Conservation (phyloP, 768 basidiomycete genomes). For the Termitomyces sp. region DNA sequence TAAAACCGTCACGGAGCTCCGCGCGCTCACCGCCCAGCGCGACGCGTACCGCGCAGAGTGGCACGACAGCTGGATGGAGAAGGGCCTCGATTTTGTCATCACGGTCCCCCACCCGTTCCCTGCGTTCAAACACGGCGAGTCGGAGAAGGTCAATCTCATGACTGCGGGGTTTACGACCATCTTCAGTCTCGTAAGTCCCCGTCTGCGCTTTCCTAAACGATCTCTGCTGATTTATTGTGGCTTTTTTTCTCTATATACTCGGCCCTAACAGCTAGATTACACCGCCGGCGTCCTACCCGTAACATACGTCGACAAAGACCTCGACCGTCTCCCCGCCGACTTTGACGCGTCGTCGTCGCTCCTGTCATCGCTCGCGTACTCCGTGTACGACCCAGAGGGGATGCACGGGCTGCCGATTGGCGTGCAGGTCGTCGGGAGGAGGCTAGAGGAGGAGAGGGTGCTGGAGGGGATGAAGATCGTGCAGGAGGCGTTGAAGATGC, state of each 20-base stretch:
- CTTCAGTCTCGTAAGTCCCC: constrained; percentile 51
- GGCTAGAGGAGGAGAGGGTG: constrained; percentile 71
- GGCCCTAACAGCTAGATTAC: constrained; percentile 39
- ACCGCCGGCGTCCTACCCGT: constrained; percentile 57
- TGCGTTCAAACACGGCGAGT: constrained; percentile 48
- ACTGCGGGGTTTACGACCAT: constrained; percentile 61
- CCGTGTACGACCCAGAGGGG: constrained; percentile 50
- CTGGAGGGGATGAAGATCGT: constrained; percentile 62
- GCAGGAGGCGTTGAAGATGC: constrained; percentile 28
- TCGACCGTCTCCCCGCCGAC: constrained; percentile 27
- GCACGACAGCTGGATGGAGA: constrained; percentile 40
- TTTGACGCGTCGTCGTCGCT: constrained; percentile 25
- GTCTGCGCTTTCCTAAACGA: not conserved
- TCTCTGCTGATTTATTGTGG: constrained; percentile 6
- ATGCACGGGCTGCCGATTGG: constrained; percentile 69
- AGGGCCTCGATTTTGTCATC: constrained; percentile 56
- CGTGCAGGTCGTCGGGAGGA: constrained; percentile 56
- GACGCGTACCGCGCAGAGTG: constrained; percentile 38
- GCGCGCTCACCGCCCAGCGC: constrained; percentile 38
- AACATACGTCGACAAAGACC: constrained; percentile 37
- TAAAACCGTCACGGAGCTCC: constrained; percentile 48
- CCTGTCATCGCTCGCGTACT: constrained; percentile 22
- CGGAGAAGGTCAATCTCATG: constrained; percentile 47
- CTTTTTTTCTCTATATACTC: not conserved
- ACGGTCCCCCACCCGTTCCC: constrained; percentile 60